A percentile compares a stretch with the other conserved stretches of the same genome.
phyloP scores from a whole-genome alignment of 495 filamentous ascomycete species.

The Daldinia bambusicola region DNA sequence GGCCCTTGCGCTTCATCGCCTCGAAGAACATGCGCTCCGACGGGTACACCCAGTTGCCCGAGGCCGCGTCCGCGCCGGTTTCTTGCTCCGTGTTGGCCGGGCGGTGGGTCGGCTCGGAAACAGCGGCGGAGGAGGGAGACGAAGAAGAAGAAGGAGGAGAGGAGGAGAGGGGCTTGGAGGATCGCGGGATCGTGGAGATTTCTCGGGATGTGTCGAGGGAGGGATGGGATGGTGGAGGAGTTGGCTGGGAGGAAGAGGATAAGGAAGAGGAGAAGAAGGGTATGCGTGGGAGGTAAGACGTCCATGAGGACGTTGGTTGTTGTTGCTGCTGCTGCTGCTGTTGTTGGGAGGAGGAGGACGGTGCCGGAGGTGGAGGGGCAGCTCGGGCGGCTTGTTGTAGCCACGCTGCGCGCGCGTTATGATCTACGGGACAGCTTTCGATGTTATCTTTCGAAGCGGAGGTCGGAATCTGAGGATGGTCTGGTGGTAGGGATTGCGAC shows the following conservation, averaged over 20 bases:
- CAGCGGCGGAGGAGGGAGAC: too few species aligned
- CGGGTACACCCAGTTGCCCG: constrained; percentile 96
- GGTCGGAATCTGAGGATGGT: constrained; percentile 41
- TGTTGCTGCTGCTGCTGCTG: constrained; percentile 8
- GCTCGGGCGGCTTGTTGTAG: constrained; percentile 60
- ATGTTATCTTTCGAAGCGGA: constrained; percentile 32
- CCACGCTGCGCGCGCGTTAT: constrained; percentile 85
- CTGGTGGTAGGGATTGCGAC: constrained; percentile 42
- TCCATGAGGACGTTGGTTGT: constrained; percentile 37
- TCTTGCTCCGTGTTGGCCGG: constrained; percentile 78
- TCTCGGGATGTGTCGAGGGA: constrained; percentile 70
- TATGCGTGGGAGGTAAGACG: constrained; percentile 53
- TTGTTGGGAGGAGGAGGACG: not conserved
- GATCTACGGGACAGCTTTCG: constrained; percentile 83
- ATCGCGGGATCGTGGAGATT: constrained; percentile 84
- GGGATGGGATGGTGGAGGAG: constrained; percentile 50
- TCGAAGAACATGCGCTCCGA: constrained; percentile 96
- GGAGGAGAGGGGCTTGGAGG: constrained; percentile 55
- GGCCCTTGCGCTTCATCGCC: constrained; percentile 86
- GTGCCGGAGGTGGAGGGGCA: constrained; percentile 29
- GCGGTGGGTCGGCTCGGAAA: constrained; percentile 43
- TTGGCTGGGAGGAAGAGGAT: constrained; percentile 33
- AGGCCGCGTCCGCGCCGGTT: constrained; percentile 68
- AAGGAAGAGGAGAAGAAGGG: constrained; percentile 35
- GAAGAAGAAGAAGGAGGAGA: too few species aligned